Evolutionary conservation across 2,329 filamentous ascomycete genomes (phyloP).

Genomic region (Pestalotiopsis sp.): DNA sequence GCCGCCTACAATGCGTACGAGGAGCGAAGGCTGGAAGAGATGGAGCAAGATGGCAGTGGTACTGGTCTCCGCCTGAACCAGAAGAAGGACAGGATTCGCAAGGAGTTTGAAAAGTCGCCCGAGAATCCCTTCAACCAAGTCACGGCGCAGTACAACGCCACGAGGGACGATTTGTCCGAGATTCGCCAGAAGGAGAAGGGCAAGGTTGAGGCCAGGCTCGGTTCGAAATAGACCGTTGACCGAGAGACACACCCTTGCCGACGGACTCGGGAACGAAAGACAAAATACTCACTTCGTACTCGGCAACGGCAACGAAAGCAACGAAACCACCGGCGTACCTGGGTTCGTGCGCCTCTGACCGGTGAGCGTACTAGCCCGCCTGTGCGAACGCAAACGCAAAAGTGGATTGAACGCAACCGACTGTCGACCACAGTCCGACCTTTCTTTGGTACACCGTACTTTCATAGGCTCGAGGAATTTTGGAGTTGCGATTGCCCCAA

Average conservation of each 20-base stretch:
- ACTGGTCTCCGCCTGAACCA: slow-evolving; percentile 79
- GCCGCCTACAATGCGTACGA: slow-evolving; percentile 84
- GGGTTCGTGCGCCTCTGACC: no score
- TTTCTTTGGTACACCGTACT: no score
- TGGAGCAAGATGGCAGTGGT: slow-evolving; percentile 76
- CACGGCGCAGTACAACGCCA: slow-evolving; percentile 74
- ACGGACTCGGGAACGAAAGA: no score
- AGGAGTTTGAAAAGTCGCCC: slow-evolving; percentile 93
- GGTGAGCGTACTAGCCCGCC: no score
- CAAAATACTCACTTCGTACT: no score
- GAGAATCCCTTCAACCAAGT: slow-evolving; percentile 97
- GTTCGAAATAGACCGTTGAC: background rate
- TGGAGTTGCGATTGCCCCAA: no score
- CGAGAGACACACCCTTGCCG: background rate
- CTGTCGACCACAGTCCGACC: no score
- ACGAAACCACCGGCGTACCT: no score
- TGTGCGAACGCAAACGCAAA: no score
- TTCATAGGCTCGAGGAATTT: no score
- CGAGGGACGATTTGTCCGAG: slow-evolving; percentile 73
- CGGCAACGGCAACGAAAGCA: no score
- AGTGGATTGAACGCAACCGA: no score
- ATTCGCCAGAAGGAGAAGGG: slow-evolving; percentile 67
- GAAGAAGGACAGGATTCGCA: slow-evolving; percentile 79
- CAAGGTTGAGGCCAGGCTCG: slow-evolving; percentile 67
- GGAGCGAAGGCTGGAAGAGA: slow-evolving; percentile 79